Evolutionary conservation across 2,329 filamentous ascomycete genomes (phyloP), one percentile per base, ranked within the genome.

Genomic region (Ambrosiella xylebori): DNA sequence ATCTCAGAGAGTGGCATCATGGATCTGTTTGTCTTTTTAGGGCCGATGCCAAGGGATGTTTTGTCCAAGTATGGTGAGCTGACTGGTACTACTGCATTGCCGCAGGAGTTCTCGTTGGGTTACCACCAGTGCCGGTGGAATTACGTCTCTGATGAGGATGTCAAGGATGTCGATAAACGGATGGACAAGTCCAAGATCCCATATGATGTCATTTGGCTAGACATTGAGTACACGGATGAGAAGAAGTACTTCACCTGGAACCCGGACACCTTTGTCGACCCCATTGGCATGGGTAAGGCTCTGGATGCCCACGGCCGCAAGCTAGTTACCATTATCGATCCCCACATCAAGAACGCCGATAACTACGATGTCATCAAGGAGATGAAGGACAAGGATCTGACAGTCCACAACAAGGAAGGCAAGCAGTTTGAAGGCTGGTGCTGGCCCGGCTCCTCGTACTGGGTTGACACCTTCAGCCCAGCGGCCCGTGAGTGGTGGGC

Each of bases 111-210:
- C 65, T 79, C 91, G 1, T 82, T 98, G 63, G 93, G 81, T 11
- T 96, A 97, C 70, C 93, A 98, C 67, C 93, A 98, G 70, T 97
- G 93, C 69, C 86, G 93, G 65, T 98, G 93, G 93, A 98, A 98
- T 72, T 98, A 98, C 68, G 84, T 96, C 59, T 94, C 88, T 1
- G 91, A 96, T 65, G 89, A 96, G 63, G 93, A 98, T 70, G 90
- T 98, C 60, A 94, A 87, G 69, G 90, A 97, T 66, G 91, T 98
- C 47, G 90, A 97, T 68, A 83, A 86, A 63, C 95, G 94, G 69
- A 95, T 98, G 74, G 90, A 97, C 73, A 94, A 93, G 73, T 81
- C 84, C 71, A 84, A 88, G 67, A 96, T 98, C 57, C 93, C 93
- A 0, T 98, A 97, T 72, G 93, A 98, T 70, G 87, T 97, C 63